Conservation (phyloP, 2,329 filamentous ascomycete genomes). For the Botrytis fabae region DNA sequence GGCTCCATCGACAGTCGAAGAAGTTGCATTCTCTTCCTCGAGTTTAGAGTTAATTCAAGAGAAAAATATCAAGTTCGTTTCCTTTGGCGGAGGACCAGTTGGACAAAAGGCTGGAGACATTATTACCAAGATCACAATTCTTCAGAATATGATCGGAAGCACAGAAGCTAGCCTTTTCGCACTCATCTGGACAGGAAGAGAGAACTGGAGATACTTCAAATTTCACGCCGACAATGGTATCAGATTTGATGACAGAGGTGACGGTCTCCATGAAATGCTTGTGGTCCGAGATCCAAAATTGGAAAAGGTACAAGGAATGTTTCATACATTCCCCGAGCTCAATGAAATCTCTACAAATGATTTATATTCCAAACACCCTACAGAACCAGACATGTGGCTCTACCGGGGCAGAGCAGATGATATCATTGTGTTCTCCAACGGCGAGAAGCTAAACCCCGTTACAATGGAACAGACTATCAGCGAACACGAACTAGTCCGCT, state of each 20-base stretch:
- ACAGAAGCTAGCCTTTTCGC: conserved; percentile 14
- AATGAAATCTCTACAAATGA: conserved; percentile 16
- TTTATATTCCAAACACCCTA: conserved; percentile 14
- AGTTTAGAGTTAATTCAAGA: conserved; percentile 8
- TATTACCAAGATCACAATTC: conserved; percentile 4
- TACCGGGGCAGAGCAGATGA: conserved; percentile 41
- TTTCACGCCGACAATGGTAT: conserved; percentile 14
- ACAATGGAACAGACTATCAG: conserved; percentile 16
- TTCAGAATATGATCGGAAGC: conserved; percentile 19
- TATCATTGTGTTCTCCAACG: conserved; percentile 46
- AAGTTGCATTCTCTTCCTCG: conserved; percentile 11
- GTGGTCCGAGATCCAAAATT: conserved; percentile 12
- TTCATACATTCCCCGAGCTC: conserved; percentile 22
- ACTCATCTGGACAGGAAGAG: background rate
- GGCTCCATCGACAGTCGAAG: conserved; percentile 23
- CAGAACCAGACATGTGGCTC: conserved; percentile 6
- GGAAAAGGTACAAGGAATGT: conserved; percentile 16
- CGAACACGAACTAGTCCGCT: conserved; percentile 6
- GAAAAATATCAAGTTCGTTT: conserved; percentile 13
- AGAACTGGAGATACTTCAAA: conserved; percentile 20
- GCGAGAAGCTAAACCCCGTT: conserved; percentile 44
- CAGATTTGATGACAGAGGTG: background rate
- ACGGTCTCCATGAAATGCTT: conserved; percentile 16
- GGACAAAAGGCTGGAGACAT: conserved; percentile 19
- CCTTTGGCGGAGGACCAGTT: conserved; percentile 16